Evolutionary conservation across 2,329 filamentous ascomycete species (phyloP).

Genomic region (Sporothrix mexicana): DNA sequence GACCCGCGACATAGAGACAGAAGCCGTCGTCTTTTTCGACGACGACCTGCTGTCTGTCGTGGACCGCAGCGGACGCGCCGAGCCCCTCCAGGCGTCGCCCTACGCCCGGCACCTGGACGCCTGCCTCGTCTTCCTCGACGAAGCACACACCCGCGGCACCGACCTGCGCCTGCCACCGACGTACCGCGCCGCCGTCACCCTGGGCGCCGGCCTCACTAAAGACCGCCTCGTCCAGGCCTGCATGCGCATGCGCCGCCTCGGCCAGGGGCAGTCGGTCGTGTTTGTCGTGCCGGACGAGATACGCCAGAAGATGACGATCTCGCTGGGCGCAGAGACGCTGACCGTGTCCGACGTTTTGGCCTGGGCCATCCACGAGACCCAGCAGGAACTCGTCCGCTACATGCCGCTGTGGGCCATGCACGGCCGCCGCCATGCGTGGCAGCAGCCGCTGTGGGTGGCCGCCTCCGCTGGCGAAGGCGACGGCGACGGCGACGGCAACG

Average conservation of each 20-base stretch:
- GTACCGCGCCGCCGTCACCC: conserved; percentile 69
- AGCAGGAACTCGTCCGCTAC: conserved; percentile 52
- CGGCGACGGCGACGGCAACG: neutral
- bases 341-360: conserved; percentile 60
- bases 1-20: conserved; percentile 21
- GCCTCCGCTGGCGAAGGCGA: too few relatives aligned
- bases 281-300: conserved; percentile 68
- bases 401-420: conserved; percentile 67
- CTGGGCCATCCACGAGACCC: conserved; percentile 67
- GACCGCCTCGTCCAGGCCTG: conserved; percentile 73
- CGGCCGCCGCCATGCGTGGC: conserved; percentile 57
- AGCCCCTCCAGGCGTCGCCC: conserved; percentile 62
- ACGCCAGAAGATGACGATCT: conserved; percentile 54
- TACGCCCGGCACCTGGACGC: conserved; percentile 60
- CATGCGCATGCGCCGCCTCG: conserved; percentile 74
- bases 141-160: conserved; percentile 72
- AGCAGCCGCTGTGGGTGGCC: conserved; percentile 30
- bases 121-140: conserved; percentile 72
- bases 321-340: conserved; percentile 36
- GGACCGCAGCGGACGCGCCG: conserved; percentile 52
- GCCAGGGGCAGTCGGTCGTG: conserved; percentile 67
- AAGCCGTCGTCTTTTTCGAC: conserved; percentile 64
- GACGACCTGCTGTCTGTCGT: conserved; percentile 62
- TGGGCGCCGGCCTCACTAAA: conserved; percentile 70
- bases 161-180: conserved; percentile 66